Evolutionary conservation across 2,329 filamentous ascomycete genomes (phyloP).

Genomic region (Lasiodiplodia sp.): DNA sequence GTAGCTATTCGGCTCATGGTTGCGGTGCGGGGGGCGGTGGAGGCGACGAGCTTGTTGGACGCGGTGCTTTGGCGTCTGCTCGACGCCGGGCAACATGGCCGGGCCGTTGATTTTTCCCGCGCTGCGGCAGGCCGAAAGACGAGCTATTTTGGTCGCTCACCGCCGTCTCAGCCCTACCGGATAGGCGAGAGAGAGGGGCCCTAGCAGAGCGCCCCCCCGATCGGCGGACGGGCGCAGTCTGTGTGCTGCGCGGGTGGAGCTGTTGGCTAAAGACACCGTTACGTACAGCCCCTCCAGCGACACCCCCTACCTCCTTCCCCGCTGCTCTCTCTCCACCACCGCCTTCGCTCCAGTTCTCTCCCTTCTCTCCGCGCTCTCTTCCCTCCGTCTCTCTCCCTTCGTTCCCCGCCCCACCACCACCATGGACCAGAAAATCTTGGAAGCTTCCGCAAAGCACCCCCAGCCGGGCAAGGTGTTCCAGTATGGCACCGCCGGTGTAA

Average conservation of each 20-base stretch:
- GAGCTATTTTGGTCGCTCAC: slow-evolving; percentile 24
- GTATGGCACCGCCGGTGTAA: slow-evolving; percentile 57
- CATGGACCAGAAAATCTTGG: slow-evolving; percentile 38
- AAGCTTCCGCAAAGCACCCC: slow-evolving; percentile 42
- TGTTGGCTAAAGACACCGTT: slow-evolving; percentile 16
- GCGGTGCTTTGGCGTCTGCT: slow-evolving; percentile 6
- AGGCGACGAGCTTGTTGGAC: background rate
- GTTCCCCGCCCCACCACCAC: slow-evolving; percentile 6
- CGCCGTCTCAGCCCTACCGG: slow-evolving; percentile 29
- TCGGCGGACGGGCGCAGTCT: slow-evolving; percentile 20
- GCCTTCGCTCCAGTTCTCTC: slow-evolving; percentile 7
- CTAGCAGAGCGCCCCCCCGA: slow-evolving; percentile 23
- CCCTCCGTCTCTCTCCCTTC: background rate
- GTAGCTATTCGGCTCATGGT: slow-evolving; percentile 24
- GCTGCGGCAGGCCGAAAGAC: background rate
- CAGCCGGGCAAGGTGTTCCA: slow-evolving; percentile 43
- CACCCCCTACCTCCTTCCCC: slow-evolving; percentile 28
- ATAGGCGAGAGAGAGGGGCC: slow-evolving; percentile 6
- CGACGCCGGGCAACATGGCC: background rate
- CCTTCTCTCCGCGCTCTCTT: slow-evolving; percentile 9
- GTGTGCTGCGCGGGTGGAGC: slow-evolving; percentile 26
- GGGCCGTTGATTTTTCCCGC: slow-evolving; percentile 29
- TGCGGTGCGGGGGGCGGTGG: background rate
- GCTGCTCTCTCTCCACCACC: slow-evolving; percentile 16
- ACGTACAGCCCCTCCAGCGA: slow-evolving; percentile 19